Evolutionary conservation across 805 yeast species (phyloP), one percentile per base, ranked within the genome.

Genomic region (Starmera dryadoides): DNA sequence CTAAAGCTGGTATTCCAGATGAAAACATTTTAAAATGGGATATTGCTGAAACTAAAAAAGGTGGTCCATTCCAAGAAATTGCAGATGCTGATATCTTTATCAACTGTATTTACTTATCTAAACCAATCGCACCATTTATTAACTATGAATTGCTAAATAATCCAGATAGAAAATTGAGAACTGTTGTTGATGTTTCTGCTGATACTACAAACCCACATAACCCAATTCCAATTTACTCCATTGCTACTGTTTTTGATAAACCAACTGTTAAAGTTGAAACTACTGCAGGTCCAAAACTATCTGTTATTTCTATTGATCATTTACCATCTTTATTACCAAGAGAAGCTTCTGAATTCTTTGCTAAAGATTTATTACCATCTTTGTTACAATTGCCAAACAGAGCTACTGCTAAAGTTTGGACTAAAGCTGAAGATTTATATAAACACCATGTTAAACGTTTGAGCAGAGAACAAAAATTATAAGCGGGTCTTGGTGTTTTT

Each of bases 191-290:
- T 63, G 99, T 93, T 42, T 86, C 96, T 38, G 98, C 98, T 41
- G 99, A 93, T 67, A 93, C 98, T 35, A 93, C 98, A 40, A 93
- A 93, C 64, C 97, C 97, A 44, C 91, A 88, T 71, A 93, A 93
- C 69, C 99, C 99, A 42, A 77, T 93, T 43, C 98, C 99, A 45
- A 91, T 93, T 39, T 94, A 93, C 64, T 69, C 78, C 19, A 71
- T 86, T 49, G 95, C 96, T 41, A 91, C 98, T 22, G 88, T 82
- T 6, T 93, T 93, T 71, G 75, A 77, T 48, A 77, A 86, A 52
- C 99, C 98, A 48, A 89, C 96, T 3, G 97, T 86, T 34, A 62
- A 65, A 7, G 98, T 91, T 31, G 77, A 80, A 45, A 80, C 93
- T 30, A 71, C 81, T 21, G 69, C 63, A 26, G 96, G 96, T 42